A percentile compares a stretch with the other conserved stretches of the same genome.
These are phyloP conservation scores for Pythium oligandrum DNA, from an alignment of 352 stramenopile species.

Conservation along the genomic window DNA sequence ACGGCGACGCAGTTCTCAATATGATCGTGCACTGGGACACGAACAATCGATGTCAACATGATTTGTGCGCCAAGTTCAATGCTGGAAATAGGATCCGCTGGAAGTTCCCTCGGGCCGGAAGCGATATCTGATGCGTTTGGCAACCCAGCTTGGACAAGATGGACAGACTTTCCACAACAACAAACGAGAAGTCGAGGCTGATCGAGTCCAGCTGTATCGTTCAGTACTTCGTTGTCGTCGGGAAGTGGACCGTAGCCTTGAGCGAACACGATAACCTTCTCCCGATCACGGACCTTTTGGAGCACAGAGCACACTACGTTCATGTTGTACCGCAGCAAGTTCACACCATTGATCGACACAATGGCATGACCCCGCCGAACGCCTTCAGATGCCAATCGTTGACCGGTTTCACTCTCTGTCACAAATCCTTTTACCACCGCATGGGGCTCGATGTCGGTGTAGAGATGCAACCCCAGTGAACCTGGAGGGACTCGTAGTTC, in stretches of 20 bases:
- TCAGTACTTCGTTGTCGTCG: too few relatives aligned
- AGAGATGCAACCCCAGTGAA: conserved; percentile 55
- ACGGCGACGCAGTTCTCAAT: conserved; percentile 63
- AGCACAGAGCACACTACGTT: conserved; percentile 41
- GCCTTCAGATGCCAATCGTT: conserved; percentile 24
- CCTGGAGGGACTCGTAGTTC: conserved; percentile 34
- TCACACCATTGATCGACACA: conserved; percentile 49
- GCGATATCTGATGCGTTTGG: conserved; percentile 60
- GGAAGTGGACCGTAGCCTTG: conserved; percentile 21
- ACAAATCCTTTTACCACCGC: conserved; percentile 56
- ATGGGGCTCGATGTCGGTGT: conserved; percentile 45
- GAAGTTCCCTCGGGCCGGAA: conserved; percentile 37
- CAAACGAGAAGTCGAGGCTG: conserved; percentile 48
- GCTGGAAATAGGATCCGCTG: conserved; percentile 40
- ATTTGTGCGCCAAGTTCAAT: conserved; percentile 40
- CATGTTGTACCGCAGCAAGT: conserved; percentile 33
- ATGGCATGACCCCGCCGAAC: conserved; percentile 35
- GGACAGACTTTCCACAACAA: conserved; percentile 47
- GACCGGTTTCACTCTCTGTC: conserved; percentile 36
- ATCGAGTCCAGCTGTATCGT: too few relatives aligned
- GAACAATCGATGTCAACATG: conserved; percentile 43
- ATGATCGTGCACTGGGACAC: conserved; percentile 43
- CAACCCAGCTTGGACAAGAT: conserved; percentile 43
- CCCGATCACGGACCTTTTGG: conserved; percentile 38
- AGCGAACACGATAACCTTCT: conserved; percentile 53